Percentiles rank a stretch among this genome's conserved stretches.
These are phyloP conservation scores for Camellia japonica DNA, from an alignment of 148 eudicot species.

Conservation along the genomic window DNA sequence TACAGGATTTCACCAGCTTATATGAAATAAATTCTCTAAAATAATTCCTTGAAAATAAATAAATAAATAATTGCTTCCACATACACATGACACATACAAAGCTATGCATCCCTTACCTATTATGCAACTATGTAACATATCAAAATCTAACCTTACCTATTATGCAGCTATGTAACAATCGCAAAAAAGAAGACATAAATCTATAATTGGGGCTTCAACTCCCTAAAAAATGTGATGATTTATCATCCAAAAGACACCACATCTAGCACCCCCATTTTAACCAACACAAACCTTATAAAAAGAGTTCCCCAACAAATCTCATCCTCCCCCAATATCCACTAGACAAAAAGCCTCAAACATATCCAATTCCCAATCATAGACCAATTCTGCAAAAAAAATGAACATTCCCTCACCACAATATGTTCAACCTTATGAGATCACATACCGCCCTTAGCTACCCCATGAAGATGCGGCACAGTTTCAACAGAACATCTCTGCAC, in stretches of 20 bases:
- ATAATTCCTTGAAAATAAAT: background rate
- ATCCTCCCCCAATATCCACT: background rate
- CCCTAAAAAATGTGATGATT: background rate
- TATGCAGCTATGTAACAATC: background rate
- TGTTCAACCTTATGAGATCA: no score
- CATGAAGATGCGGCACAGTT: background rate
- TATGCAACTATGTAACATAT: background rate
- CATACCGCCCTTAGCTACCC: background rate
- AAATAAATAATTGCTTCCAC: background rate
- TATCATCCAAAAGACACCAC: background rate
- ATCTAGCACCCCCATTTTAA: constrained; percentile 9
- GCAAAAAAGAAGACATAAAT: background rate
- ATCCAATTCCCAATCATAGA: background rate
- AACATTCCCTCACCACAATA: background rate
- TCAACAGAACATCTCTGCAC: background rate
- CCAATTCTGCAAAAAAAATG: background rate
- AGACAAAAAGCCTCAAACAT: background rate
- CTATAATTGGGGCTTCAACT: background rate
- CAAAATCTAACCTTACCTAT: background rate
- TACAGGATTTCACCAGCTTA: constrained; percentile 9
- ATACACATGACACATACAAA: background rate
- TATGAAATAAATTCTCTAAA: background rate
- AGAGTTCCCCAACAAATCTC: background rate
- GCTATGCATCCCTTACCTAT: background rate
- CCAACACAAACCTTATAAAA: background rate